A percentile compares a stretch with the other conserved stretches of the same genome.
phyloP scores from a whole-genome alignment of 352 stramenopile species.

The Pythium coloratum region DNA sequence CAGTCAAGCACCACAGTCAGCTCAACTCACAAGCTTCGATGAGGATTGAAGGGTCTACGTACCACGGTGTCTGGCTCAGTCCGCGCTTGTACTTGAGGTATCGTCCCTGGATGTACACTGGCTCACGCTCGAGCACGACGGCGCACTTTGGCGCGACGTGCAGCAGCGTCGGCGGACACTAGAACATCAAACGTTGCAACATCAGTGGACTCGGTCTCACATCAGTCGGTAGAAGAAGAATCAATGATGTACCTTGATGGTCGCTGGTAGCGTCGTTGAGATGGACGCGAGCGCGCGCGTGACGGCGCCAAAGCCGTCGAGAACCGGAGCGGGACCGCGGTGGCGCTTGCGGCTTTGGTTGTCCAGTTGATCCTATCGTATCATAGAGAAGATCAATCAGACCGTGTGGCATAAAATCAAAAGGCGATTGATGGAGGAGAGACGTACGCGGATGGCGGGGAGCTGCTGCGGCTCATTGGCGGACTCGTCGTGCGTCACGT shows the following conservation, averaged over 20 bases:
- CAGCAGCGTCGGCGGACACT: conserved; percentile 51
- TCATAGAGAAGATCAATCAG: background rate
- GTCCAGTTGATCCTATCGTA: conserved; percentile 60
- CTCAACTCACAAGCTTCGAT: background rate
- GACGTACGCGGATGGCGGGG: conserved; percentile 62
- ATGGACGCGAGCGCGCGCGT: conserved; percentile 57
- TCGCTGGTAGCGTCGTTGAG: conserved; percentile 39
- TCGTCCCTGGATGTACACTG: conserved; percentile 86
- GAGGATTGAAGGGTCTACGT: background rate
- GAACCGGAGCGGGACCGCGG: conserved; percentile 54
- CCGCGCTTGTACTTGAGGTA: conserved; percentile 92
- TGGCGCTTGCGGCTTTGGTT: conserved; percentile 57
- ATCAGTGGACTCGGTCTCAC: background rate
- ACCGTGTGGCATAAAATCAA: background rate
- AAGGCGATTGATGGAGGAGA: too few relatives aligned
- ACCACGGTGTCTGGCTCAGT: conserved; percentile 90
- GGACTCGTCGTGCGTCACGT: conserved; percentile 69
- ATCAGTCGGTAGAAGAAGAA: background rate
- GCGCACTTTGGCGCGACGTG: conserved; percentile 37
- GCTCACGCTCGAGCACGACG: conserved; percentile 66
- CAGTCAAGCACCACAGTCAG: background rate
- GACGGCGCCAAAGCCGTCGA: conserved; percentile 81
- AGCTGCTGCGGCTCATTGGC: conserved; percentile 77
- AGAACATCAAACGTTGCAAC: background rate
- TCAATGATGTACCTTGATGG: conserved; percentile 33